phyloP scores from a whole-genome alignment of 2,329 filamentous ascomycete genomes.

The Verticillium alfalfae region DNA sequence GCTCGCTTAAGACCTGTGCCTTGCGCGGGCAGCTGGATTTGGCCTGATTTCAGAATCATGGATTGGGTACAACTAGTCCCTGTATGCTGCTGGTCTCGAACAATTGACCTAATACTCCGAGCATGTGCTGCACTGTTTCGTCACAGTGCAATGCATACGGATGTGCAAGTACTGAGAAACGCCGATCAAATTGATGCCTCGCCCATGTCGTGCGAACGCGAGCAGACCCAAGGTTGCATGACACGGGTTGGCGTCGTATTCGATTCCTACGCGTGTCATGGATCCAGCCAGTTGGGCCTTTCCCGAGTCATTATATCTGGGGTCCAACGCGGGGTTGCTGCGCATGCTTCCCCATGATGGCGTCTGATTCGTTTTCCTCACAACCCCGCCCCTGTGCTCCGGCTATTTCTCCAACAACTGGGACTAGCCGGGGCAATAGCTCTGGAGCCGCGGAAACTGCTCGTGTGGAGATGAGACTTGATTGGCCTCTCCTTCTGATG shows the following conservation, averaged over 20 bases:
- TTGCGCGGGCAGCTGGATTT: not conserved
- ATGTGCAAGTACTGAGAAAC: no score
- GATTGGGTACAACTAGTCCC: no score
- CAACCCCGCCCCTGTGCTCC: not conserved
- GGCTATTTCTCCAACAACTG: not conserved
- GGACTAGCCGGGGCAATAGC: not conserved
- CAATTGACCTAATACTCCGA: no score
- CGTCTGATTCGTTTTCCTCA: not conserved
- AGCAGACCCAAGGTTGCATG: no score
- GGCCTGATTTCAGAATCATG: no score
- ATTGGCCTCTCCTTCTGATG: not conserved
- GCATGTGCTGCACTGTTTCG: no score
- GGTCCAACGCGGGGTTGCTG: not conserved
- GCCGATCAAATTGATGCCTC: no score
- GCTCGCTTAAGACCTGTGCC: not conserved
- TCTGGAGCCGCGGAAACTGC: not conserved
- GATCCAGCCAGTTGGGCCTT: not conserved
- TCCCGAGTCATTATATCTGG: not conserved
- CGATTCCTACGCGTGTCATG: not conserved
- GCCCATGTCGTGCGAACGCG: no score
- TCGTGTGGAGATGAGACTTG: not conserved
- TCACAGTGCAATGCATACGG: no score
- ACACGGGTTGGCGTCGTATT: not conserved
- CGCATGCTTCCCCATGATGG: not conserved
- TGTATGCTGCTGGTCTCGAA: no score